Conservation (phyloP, 148 eudicot species). For the Vaccinium darrowii region DNA sequence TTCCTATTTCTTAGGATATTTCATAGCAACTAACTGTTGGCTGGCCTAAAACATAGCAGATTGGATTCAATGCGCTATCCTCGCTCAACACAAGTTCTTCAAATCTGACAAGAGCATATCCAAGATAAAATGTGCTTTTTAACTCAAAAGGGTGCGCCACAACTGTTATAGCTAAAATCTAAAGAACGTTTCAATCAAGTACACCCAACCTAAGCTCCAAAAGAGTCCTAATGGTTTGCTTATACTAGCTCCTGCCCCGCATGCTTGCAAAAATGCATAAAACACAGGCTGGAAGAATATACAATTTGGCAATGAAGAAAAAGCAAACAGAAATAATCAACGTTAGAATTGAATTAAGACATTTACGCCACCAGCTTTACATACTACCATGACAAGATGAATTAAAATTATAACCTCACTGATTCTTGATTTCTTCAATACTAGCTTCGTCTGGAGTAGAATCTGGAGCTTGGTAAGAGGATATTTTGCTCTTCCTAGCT, state of each 20-base stretch:
- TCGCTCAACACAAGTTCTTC: not conserved
- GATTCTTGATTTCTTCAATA: constrained; percentile 56
- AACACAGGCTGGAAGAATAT: not conserved
- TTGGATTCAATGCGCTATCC: not conserved
- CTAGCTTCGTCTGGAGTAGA: constrained; percentile 50
- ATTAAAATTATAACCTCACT: constrained; percentile 31
- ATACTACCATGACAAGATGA: not conserved
- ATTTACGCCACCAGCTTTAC: constrained; percentile 1
- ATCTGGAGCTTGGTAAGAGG: constrained; percentile 35
- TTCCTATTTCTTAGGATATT: not conserved
- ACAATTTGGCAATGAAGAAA: constrained; percentile 1
- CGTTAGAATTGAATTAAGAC: not conserved
- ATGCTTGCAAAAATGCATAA: not conserved
- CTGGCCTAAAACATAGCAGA: not conserved
- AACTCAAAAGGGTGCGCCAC: not conserved
- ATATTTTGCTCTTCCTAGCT: constrained; percentile 44
- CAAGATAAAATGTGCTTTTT: not conserved
- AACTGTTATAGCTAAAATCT: not conserved
- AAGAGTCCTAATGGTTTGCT: not conserved
- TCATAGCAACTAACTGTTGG: not conserved
- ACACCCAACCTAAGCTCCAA: not conserved
- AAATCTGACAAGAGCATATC: not conserved
- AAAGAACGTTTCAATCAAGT: not conserved
- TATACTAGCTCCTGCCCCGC: not conserved
- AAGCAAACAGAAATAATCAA: not conserved